Conservation (phyloP, 257 asterid genomes). For the Solanum dulcamara region DNA sequence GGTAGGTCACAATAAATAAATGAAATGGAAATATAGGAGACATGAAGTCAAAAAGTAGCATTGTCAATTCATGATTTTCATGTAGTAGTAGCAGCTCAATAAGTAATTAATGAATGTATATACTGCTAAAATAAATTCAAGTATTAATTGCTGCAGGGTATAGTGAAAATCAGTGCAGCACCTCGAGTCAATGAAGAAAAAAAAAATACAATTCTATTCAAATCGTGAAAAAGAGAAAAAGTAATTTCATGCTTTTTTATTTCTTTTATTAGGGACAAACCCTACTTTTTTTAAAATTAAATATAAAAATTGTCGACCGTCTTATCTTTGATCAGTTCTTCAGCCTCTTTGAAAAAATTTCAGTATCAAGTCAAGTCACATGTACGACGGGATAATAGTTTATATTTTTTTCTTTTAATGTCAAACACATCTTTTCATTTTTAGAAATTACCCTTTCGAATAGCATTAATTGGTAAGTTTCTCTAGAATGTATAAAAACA, state of each 20-base stretch:
- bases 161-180: constrained; percentile 6
- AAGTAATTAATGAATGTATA: background rate
- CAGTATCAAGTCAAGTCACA: background rate
- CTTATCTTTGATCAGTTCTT: background rate
- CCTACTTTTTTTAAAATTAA: background rate
- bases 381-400: background rate
- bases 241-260: background rate
- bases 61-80: constrained; percentile 23
- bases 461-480: background rate
- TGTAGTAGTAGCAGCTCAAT: background rate
- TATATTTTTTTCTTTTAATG: background rate
- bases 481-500: background rate
- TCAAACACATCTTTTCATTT: background rate
- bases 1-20: constrained; percentile 25
- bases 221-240: background rate
- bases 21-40: background rate
- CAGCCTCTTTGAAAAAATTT: background rate
- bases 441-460: background rate
- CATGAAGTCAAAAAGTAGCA: constrained; percentile 40
- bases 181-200: constrained; percentile 10
- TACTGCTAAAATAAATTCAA: background rate
- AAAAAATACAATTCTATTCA: background rate
- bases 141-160: background rate
- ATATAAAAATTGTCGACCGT: background rate
- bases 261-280: background rate